Conservation (phyloP, 768 basidiomycete genomes). For the Russula abietina region DNA sequence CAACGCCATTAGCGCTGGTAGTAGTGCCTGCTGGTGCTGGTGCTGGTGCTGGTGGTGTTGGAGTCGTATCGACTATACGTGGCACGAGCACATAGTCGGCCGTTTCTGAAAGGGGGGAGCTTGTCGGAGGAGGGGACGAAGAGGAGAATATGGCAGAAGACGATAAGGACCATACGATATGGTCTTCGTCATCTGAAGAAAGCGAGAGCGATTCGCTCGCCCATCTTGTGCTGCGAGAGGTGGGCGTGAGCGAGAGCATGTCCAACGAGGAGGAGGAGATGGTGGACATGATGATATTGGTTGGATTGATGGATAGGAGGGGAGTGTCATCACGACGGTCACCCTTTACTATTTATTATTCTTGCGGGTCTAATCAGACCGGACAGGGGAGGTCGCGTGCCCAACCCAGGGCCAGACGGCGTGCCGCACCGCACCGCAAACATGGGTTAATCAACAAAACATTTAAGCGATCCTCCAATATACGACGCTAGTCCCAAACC, state of each 20-base stretch:
- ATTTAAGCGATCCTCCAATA: conserved; percentile 56
- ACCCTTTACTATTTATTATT: conserved; percentile 1
- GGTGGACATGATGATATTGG: conserved; percentile 7
- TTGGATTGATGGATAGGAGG: neutral
- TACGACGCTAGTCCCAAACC: conserved; percentile 57
- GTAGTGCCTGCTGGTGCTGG: conserved; percentile 42
- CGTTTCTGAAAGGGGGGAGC: conserved; percentile 28
- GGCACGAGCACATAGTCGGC: conserved; percentile 33
- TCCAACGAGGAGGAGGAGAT: conserved; percentile 14
- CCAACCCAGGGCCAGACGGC: too few species aligned
- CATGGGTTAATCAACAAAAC: too few species aligned
- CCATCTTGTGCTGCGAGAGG: conserved; percentile 14
- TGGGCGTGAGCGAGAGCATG: conserved; percentile 9
- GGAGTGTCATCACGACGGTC: neutral
- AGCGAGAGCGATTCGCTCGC: conserved; percentile 16
- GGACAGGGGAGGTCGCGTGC: too few species aligned
- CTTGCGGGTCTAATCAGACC: too few species aligned
- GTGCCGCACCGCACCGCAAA: too few species aligned
- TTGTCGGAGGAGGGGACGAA: neutral
- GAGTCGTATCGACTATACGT: conserved; percentile 47
- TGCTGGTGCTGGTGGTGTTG: conserved; percentile 32
- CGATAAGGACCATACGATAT: conserved; percentile 25
- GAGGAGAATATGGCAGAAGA: conserved; percentile 16
- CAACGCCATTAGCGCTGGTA: conserved; percentile 21
- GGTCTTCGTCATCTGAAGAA: conserved; percentile 21